Percentiles rank a stretch among this genome's conserved stretches.
Evolutionary conservation across 768 basidiomycete genomes (phyloP).

Genomic region (Butyriboletus loyo): DNA sequence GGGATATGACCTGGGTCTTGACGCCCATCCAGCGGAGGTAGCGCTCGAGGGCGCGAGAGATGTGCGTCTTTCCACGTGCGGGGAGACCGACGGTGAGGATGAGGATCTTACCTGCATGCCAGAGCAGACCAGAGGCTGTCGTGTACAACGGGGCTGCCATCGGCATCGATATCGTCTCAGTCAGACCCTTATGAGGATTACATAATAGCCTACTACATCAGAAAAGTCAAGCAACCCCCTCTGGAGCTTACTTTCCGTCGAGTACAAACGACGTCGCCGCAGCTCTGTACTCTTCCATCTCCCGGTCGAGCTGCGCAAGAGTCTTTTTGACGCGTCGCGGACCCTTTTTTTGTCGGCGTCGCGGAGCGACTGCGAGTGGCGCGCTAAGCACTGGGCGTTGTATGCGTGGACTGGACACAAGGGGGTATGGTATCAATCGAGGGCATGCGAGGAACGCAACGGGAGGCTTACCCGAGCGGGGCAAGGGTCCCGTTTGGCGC

Average conservation of each 20-base stretch:
- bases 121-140: conserved; percentile 82
- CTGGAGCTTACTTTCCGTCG: conserved; percentile 7
- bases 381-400: conserved; percentile 12
- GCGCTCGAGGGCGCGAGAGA: conserved; percentile 92
- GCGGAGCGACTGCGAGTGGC: conserved; percentile 29
- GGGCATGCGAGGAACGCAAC: neutral
- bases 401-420: conserved; percentile 20
- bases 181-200: conserved; percentile 14
- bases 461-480: conserved; percentile 9
- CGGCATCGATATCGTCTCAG: neutral
- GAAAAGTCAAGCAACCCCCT: too few relatives aligned
- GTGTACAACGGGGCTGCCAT: conserved; percentile 96
- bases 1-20: conserved; percentile 89
- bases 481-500: conserved; percentile 14
- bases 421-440: neutral
- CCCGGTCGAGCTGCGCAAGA: conserved; percentile 63
- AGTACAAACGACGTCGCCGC: conserved; percentile 19
- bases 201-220: conserved; percentile 8
- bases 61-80: conserved; percentile 95
- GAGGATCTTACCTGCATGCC: conserved; percentile 93
- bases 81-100: conserved; percentile 91
- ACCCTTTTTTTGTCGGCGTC: conserved; percentile 63
- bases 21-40: conserved; percentile 98
- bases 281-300: conserved; percentile 79
- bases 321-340: conserved; percentile 72